Base-by-base conservation (phyloP, 768 basidiomycete genomes). In the Tricholoma matsutake region DNA sequence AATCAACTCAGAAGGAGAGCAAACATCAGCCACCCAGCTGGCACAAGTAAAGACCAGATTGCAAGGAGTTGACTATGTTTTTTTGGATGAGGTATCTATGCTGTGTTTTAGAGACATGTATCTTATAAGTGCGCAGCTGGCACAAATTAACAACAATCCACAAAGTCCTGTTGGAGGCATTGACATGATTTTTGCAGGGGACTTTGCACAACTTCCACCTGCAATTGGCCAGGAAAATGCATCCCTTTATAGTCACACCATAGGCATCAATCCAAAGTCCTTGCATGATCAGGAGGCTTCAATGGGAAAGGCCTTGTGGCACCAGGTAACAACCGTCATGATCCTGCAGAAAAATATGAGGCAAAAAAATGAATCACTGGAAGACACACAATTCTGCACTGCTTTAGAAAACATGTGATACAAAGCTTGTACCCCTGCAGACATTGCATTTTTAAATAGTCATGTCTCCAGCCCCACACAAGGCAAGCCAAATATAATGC, bases 1-100 rank as follows among this genome's bases (percentile, higher is more conserved):
- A 14, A 37, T 37, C 6, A 37, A 37, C 11, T 2, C 11, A 3
- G 37, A 37, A 4, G 13, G 37, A 3, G 9, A 9, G 1, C 10
- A 37, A 14, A 37, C 37, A 2, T 37, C 37, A 13, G 11, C 9
- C 10, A 37, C 11, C 1, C 37, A 37, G 13, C 37, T 37, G 2
- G 9, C 37, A 37, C 37, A n/a, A 37, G 11, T 37, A 34, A 55
- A 55, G 8, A 14, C 54, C 9, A 55, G 32, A 8, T n/a, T 55
- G 34, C 11, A 22, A 22, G 54, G 54, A n/a, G n/a, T n/a, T n/a
- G n/a, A n/a, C n/a, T n/a, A n/a, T 65, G 60, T 80, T 0, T 77
- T 79, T 43, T 52, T 78, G 6, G 76, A 79, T 69, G 76, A 80
- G 57, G 68, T 79, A 0, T 37, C 37, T 5, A 37, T 37, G 37